Base-by-base conservation (phyloP, 495 filamentous ascomycete genomes). In the Penicillium cataractarum region DNA sequence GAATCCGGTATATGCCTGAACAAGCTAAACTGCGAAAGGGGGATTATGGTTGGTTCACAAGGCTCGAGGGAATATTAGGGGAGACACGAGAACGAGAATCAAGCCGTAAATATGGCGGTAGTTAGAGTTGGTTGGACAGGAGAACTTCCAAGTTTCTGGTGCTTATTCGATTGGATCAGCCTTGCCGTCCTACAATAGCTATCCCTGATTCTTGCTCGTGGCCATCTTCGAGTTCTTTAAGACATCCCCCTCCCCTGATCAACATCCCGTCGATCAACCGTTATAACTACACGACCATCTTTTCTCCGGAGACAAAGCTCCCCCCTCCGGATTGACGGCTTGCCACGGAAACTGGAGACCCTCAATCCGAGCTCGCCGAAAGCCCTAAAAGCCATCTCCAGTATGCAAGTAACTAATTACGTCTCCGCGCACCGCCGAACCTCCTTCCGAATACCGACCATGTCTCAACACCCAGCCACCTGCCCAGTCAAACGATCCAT, bases 301-400 rank as follows among this genome's bases (percentile, higher is more conserved):
- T 27, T 27, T 26, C 27, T 52, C 49, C 49, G 49, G 17, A 57
- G 22, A 17, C 58, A 31, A 59, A 62, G 32, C 57, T 55, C 39
- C 27, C 40, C 39, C 46, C 56, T 59, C 55, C 52, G 55, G 57
- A 33, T 44, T 22, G 63, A 48, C 62, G 60, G 55, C 33, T 55
- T 55, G 57, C 65, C n/a, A n/a, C n/a, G n/a, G n/a, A n/a, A n/a
- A n/a, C n/a, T n/a, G 62, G 65, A 66, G 46, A 60, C 64, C 62
- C 7, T 55, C 55, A 35, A 12, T 15, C 29, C 39, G 26, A 31
- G 17, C 7, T 31, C 4, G 7, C 7, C 29, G 4, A 4, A 7
- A 31, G 7, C 7, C 29, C 29, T 31, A 7, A 31, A 31, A 31
- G 29, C 3, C 29, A 31, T 31, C 29, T 31, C 29, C 29, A n/a